A percentile compares a stretch with the other conserved stretches of the same genome.
These are phyloP conservation scores for Suillus hirtellus DNA, from an alignment of 768 basidiomycete genomes.

Conservation along the genomic window DNA sequence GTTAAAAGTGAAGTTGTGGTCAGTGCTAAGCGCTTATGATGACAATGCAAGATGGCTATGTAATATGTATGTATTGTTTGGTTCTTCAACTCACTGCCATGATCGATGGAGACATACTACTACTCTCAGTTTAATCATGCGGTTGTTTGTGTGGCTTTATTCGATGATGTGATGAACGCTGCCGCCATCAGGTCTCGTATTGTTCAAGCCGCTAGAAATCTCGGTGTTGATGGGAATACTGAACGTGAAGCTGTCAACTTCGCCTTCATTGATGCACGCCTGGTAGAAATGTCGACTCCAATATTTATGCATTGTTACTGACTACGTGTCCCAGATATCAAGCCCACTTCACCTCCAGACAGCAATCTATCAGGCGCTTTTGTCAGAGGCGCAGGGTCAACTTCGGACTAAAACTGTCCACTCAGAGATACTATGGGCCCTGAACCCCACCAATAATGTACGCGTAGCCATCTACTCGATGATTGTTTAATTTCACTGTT, in stretches of 20 bases:
- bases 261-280: constrained; percentile 83
- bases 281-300: constrained; percentile 52
- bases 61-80: neutral
- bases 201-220: constrained; percentile 62
- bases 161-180: constrained; percentile 66
- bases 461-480: constrained; percentile 17
- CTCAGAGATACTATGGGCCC: constrained; percentile 85
- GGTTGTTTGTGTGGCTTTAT: constrained; percentile 62
- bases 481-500: neutral
- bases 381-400: constrained; percentile 57
- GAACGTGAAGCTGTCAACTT: constrained; percentile 84
- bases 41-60: neutral
- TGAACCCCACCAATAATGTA: constrained; percentile 89
- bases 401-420: constrained; percentile 87
- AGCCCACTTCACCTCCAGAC: constrained; percentile 81
- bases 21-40: neutral
- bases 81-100: neutral
- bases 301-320: constrained; percentile 14
- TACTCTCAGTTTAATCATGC: constrained; percentile 53
- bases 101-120: constrained; percentile 51
- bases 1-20: neutral
- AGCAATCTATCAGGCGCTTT: constrained; percentile 78
- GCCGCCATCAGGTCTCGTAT: constrained; percentile 62
- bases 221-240: constrained; percentile 58
- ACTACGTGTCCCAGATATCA: constrained; percentile 58